A percentile compares a stretch with the other conserved stretches of the same genome.
Evolutionary conservation across 164 flowering plant genomes (phyloP).

Genomic region (Umbilicus rupestris): DNA sequence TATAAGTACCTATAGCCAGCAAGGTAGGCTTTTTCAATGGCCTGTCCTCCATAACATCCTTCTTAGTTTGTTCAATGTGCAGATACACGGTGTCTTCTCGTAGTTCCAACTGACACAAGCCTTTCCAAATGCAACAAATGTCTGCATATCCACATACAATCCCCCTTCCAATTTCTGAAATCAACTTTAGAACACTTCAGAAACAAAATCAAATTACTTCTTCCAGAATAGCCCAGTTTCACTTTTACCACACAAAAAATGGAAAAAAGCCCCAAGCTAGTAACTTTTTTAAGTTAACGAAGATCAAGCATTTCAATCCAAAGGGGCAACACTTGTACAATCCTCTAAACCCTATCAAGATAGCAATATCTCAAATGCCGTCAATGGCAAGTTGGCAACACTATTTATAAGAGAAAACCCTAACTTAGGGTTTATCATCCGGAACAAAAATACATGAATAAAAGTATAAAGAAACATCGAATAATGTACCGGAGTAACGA

Average conservation of each 20-base stretch:
- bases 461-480: background rate
- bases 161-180: constrained; percentile 89
- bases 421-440: background rate
- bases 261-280: no score
- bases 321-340: no score
- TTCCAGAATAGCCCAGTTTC: background rate
- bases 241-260: background rate
- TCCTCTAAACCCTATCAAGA: background rate
- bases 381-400: background rate
- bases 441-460: background rate
- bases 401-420: background rate
- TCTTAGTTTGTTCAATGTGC: constrained; percentile 65
- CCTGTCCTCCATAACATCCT: constrained; percentile 67
- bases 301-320: no score
- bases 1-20: constrained; percentile 70
- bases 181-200: constrained; percentile 7
- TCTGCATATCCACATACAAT: constrained; percentile 67
- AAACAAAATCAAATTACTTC: background rate
- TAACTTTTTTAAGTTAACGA: background rate
- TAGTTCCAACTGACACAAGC: constrained; percentile 77
- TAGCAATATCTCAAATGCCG: background rate
- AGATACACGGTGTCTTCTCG: constrained; percentile 82
- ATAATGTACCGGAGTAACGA: constrained; percentile 65
- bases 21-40: constrained; percentile 89
- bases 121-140: constrained; percentile 86